Evolutionary conservation across 129 eudicot species (phyloP).

Genomic region (Ambrosia trifida): DNA sequence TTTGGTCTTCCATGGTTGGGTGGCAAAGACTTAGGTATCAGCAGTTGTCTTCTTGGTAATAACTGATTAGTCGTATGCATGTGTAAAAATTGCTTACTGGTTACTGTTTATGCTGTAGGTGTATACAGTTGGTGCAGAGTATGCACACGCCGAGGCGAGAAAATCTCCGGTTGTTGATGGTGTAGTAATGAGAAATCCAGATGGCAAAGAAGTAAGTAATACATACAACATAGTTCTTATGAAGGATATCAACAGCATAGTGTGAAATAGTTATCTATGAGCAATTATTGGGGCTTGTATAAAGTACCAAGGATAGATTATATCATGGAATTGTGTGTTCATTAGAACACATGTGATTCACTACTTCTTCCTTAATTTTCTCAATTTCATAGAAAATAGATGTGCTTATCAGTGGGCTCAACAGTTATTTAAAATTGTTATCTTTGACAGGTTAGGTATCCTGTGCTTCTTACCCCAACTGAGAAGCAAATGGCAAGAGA

Average conservation of each 20-base stretch:
- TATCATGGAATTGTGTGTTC: constrained; percentile 11
- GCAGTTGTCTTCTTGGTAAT: constrained; percentile 5
- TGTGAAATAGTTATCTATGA: constrained; percentile 4
- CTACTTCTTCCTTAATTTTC: not conserved
- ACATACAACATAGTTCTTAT: not conserved
- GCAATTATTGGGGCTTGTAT: constrained; percentile 7
- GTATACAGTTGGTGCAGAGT: constrained; percentile 94
- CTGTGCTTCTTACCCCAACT: constrained; percentile 92
- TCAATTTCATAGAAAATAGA: constrained; percentile 2
- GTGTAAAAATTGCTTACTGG: constrained; percentile 10
- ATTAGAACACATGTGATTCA: constrained; percentile 10
- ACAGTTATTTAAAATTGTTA: not conserved
- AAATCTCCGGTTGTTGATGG: constrained; percentile 99
- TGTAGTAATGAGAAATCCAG: constrained; percentile 98
- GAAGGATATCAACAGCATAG: constrained; percentile 13
- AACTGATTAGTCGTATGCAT: not conserved
- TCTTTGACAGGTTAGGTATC: constrained; percentile 89
- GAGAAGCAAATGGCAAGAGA: constrained; percentile 99
- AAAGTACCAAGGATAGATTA: constrained; percentile 2
- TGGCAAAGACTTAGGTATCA: constrained; percentile 11
- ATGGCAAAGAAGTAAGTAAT: constrained; percentile 94
- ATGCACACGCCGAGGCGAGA: constrained; percentile 99
- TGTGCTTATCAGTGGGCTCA: not conserved
- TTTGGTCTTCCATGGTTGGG: not conserved
- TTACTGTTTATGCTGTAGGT: constrained; percentile 48